These are phyloP conservation scores for Colletotrichum nymphaeae DNA, from an alignment of 2,329 filamentous ascomycete genomes.

Conservation along the genomic window DNA sequence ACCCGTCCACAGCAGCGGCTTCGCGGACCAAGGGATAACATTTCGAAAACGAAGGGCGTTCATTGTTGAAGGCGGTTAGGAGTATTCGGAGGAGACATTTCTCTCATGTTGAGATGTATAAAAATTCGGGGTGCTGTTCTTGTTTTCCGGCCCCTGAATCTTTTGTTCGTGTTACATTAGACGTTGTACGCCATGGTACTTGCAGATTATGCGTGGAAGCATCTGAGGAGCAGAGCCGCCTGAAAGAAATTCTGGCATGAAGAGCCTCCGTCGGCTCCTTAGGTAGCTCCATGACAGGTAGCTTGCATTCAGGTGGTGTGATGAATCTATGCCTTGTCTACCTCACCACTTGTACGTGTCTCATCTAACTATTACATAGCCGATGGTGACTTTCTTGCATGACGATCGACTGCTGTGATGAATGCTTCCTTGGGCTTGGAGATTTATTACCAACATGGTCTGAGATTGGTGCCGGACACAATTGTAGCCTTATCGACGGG, in stretches of 20 bases:
- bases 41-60: constrained; percentile 27
- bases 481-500: too few relatives aligned
- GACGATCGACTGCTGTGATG: background rate
- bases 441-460: background rate
- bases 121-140: background rate
- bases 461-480: background rate
- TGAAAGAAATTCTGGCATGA: constrained; percentile 14
- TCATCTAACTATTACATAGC: too few relatives aligned
- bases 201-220: constrained; percentile 5
- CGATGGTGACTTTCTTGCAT: background rate
- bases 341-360: background rate
- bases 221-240: constrained; percentile 16
- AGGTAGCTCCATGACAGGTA: background rate
- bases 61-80: constrained; percentile 14
- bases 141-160: background rate
- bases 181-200: constrained; percentile 9
- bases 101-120: constrained; percentile 13
- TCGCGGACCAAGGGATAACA: constrained; percentile 5
- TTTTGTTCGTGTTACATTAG: constrained; percentile 11
- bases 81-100: constrained; percentile 20
- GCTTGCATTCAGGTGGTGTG: constrained; percentile 17
- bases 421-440: background rate
- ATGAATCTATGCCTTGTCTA: constrained; percentile 3
- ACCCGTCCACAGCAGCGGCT: background rate
- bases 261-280: constrained; percentile 20